phyloP scores from a whole-genome alignment of 169 alveolate genomes.

The Eimeria praecox region DNA sequence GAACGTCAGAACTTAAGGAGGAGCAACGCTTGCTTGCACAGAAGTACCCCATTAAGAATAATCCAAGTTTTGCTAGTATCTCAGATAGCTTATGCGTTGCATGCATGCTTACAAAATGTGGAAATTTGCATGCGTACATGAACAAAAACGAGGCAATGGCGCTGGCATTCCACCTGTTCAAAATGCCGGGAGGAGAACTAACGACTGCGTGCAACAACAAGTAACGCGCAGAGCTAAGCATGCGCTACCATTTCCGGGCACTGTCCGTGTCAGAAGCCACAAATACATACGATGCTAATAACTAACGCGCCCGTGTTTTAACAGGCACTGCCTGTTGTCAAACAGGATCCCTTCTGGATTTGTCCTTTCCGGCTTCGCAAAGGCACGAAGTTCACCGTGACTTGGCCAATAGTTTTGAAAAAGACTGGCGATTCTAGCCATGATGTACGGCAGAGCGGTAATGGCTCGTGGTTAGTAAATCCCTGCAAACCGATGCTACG shows the following conservation, averaged over 20 bases:
- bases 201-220: neutral
- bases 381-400: neutral
- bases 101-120: constrained; percentile 64
- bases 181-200: constrained; percentile 1
- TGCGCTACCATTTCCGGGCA: neutral
- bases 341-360: neutral
- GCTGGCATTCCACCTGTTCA: constrained; percentile 72
- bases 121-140: constrained; percentile 75
- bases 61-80: constrained; percentile 16
- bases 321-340: neutral
- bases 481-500: neutral
- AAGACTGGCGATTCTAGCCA: neutral
- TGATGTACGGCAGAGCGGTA: neutral
- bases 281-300: neutral
- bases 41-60: constrained; percentile 35
- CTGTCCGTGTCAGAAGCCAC: neutral
- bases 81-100: constrained; percentile 73
- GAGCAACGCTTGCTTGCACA: constrained; percentile 5
- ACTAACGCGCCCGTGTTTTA: neutral
- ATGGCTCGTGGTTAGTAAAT: neutral
- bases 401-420: neutral
- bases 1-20: neutral
- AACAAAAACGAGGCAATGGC: constrained; percentile 70
- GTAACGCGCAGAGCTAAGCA: neutral
- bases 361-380: neutral